phyloP scores from a whole-genome alignment of 2,329 filamentous ascomycete species.

The Neofusicoccum parvum region DNA sequence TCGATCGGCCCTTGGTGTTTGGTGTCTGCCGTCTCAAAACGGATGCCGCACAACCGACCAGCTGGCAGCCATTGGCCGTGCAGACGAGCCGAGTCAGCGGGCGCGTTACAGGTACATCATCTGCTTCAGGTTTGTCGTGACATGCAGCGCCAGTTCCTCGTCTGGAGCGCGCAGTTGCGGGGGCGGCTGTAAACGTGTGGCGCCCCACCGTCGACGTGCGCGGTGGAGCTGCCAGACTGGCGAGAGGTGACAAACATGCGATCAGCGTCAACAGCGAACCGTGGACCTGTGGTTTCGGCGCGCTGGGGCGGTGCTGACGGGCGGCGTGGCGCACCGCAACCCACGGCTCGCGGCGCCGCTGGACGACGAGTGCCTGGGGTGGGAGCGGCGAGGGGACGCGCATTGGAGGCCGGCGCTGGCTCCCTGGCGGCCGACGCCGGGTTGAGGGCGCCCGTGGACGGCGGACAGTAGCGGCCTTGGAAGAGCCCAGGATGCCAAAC shows the following conservation, averaged over 20 bases:
- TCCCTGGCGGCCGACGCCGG: constrained; percentile 15
- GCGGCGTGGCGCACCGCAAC: constrained; percentile 11
- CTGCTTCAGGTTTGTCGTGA: constrained; percentile 18
- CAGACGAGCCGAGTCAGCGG: constrained; percentile 13
- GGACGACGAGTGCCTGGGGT: background rate
- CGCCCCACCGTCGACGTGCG: constrained; percentile 16
- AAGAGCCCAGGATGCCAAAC: constrained; percentile 9
- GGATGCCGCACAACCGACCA: background rate
- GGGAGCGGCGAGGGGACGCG: background rate
- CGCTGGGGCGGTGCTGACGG: constrained; percentile 13
- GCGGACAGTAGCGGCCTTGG: constrained; percentile 16
- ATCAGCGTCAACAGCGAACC: background rate
- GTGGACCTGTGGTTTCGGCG: constrained; percentile 5
- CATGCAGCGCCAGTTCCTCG: background rate
- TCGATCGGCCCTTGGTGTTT: constrained; percentile 9
- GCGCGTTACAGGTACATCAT: constrained; percentile 18
- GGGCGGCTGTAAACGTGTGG: constrained; percentile 19
- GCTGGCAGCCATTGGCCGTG: background rate
- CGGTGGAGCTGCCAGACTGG: constrained; percentile 18
- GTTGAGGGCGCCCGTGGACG: constrained; percentile 1
- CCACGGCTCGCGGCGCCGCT: constrained; percentile 8
- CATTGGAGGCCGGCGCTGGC: background rate
- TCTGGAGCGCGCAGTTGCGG: constrained; percentile 13
- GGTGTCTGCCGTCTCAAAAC: constrained; percentile 3
- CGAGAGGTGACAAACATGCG: constrained; percentile 16